Conservation (phyloP, 495 filamentous ascomycete genomes). For the Aspergillus mulundensis region DNA sequence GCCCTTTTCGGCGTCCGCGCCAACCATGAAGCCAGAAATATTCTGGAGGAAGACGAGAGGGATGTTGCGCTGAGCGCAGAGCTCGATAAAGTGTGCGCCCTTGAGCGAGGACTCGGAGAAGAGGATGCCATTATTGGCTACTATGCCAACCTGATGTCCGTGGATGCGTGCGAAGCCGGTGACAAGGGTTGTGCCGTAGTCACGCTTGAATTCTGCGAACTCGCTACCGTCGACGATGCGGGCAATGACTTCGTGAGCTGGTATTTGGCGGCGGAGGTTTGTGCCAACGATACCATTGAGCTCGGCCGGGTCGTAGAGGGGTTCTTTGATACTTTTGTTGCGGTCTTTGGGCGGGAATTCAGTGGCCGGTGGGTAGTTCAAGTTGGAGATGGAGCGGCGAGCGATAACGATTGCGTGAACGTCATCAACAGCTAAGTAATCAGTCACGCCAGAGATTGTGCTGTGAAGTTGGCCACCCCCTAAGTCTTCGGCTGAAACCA, state of each 20-base stretch:
- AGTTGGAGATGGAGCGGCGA: slow-evolving; percentile 75
- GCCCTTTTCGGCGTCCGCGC: slow-evolving; percentile 83
- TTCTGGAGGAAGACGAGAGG: slow-evolving; percentile 94
- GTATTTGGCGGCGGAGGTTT: slow-evolving; percentile 78
- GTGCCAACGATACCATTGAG: slow-evolving; percentile 84
- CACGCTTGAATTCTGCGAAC: slow-evolving; percentile 92
- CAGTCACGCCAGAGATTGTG: slow-evolving; percentile 88
- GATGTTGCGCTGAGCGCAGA: slow-evolving; percentile 87
- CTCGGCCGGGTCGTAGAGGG: slow-evolving; percentile 76
- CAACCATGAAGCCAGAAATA: slow-evolving; percentile 98
- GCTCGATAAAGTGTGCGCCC: slow-evolving; percentile 95
- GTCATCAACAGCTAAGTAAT: slow-evolving; percentile 93
- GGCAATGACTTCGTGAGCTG: slow-evolving; percentile 86
- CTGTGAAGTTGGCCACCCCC: slow-evolving; percentile 92
- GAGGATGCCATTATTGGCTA: slow-evolving; percentile 97
- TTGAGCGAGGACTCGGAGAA: slow-evolving; percentile 89
- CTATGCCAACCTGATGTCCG: slow-evolving; percentile 85
- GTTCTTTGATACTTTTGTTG: slow-evolving; percentile 52
- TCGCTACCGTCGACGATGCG: slow-evolving; percentile 87
- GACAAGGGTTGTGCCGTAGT: slow-evolving; percentile 86
- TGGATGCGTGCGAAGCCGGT: slow-evolving; percentile 92
- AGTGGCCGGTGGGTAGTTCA: slow-evolving; percentile 67
- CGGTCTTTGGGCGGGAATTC: slow-evolving; percentile 17
- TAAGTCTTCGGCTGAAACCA: slow-evolving; percentile 86
- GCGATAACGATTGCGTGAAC: slow-evolving; percentile 89